Evolutionary conservation across 1,284 basidiomycete genomes (phyloP).

Genomic region (Irpex sp.): DNA sequence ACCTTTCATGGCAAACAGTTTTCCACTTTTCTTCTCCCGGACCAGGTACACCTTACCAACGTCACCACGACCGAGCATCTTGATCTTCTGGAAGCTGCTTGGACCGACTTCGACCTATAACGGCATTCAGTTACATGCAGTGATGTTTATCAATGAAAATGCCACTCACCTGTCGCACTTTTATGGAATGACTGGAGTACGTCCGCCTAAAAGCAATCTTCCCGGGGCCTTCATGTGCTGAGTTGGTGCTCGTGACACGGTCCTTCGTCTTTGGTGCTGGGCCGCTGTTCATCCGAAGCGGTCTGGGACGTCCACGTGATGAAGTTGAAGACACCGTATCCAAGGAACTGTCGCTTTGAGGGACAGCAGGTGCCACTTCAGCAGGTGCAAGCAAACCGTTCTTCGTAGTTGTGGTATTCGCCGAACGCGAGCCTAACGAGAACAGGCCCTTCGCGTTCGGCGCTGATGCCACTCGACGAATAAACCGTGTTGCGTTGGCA

Average conservation of each 20-base stretch:
- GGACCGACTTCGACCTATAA: slow-evolving; percentile 90
- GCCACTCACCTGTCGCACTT: slow-evolving; percentile 83
- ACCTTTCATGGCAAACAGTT: slow-evolving; percentile 98
- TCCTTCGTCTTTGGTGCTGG: slow-evolving; percentile 45
- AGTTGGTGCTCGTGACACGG: slow-evolving; percentile 48
- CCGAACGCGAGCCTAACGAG: slow-evolving; percentile 59
- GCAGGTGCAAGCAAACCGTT: slow-evolving; percentile 84
- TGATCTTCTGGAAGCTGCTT: slow-evolving; percentile 93
- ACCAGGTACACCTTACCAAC: slow-evolving; percentile 97
- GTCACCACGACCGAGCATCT: slow-evolving; percentile 95
- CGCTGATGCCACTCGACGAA: slow-evolving; percentile 95
- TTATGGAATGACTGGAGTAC: slow-evolving; percentile 98
- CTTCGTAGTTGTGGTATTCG: slow-evolving; percentile 60
- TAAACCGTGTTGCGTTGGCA: slow-evolving; percentile 84
- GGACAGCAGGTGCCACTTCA: slow-evolving; percentile 58
- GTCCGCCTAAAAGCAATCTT: slow-evolving; percentile 90
- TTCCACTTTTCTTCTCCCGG: slow-evolving; percentile 93
- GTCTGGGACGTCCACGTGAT: slow-evolving; percentile 58
- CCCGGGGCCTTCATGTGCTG: slow-evolving; percentile 55
- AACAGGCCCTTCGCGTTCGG: slow-evolving; percentile 96
- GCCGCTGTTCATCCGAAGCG: slow-evolving; percentile 29
- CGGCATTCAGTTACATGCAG: slow-evolving; percentile 12
- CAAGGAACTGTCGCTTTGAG: slow-evolving; percentile 69
- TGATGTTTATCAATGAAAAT: slow-evolving; percentile 8
- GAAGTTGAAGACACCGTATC: slow-evolving; percentile 82